Conservation (phyloP, 2,329 filamentous ascomycete species). For the Fusarium poae region DNA sequence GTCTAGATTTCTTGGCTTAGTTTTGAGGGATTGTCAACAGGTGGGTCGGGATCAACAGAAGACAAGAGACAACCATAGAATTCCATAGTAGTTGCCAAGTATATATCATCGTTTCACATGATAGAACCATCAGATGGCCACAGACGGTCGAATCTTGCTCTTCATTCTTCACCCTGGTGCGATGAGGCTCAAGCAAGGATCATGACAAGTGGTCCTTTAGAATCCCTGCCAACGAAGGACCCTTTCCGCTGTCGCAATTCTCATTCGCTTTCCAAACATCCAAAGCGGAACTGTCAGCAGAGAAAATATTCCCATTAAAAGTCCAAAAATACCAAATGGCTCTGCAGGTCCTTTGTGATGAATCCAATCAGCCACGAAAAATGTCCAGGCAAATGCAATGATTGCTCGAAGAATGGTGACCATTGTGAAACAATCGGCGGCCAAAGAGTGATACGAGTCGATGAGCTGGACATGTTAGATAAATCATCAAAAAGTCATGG, state of each 20-base stretch:
- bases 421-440: slow-evolving; percentile 66
- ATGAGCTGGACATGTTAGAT: slow-evolving; percentile 56
- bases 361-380: slow-evolving; percentile 65
- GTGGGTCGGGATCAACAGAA: slow-evolving; percentile 1
- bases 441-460: slow-evolving; percentile 61
- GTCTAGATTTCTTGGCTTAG: slow-evolving; percentile 5
- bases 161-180: background rate
- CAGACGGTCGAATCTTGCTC: background rate
- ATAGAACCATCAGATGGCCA: background rate
- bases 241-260: slow-evolving; percentile 51
- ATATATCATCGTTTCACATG: background rate
- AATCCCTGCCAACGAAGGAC: slow-evolving; percentile 29
- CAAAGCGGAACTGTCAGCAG: slow-evolving; percentile 54
- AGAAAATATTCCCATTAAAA: slow-evolving; percentile 53
- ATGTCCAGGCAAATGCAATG: slow-evolving; percentile 67
- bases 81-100: background rate
- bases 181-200: slow-evolving; percentile 6
- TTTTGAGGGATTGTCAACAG: background rate
- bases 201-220: background rate
- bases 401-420: slow-evolving; percentile 63
- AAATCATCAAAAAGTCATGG: rapidly evolving
- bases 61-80: background rate
- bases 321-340: slow-evolving; percentile 61
- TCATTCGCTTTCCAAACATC: slow-evolving; percentile 54
- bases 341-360: slow-evolving; percentile 57